Evolutionary conservation across 768 basidiomycete genomes (phyloP), one percentile per base, ranked within the genome.

Genomic region (Phaffia tasmanica): DNA sequence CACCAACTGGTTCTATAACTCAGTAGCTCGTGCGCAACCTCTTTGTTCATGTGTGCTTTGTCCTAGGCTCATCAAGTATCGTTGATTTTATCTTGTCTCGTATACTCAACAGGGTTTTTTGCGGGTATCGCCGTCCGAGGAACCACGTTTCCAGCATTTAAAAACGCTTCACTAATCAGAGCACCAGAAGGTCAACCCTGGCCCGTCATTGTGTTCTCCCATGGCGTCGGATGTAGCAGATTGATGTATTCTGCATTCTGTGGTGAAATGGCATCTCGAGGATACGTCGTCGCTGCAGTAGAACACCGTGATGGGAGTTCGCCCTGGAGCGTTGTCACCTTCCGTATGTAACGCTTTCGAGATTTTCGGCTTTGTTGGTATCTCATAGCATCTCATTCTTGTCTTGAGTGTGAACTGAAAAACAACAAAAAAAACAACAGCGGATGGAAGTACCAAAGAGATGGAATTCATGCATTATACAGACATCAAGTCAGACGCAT

Each of bases 111-210:
- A 57, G 56, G 32, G 7, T 32, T 32, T 23, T 29, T 57, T 29
- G 56, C 56, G 3, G 56, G 27, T 9, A 32, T 32, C 27, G 56
- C 56, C 16, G 32, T 57, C 6, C 32, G 56, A 32, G 56, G 56
- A 19, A 57, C 56, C 19, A 57, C 56, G 6, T 57, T 57, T 57
- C 56, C 56, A n/a, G 56, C 56, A 16, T 29, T 23, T 6, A 57
- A 57, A 32, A 32, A 29, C 18, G n/a, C 56, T 21, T 23, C 19
- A 7, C 56, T 57, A 6, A 19, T 57, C 11, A 25, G 27, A 21
- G 27, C 56, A 18, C 16, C 56, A 19, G 56, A 21, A 29, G 6
- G 6, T 19, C 4, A 57, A 57, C 19, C 25, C 19, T 57, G 56
- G 56, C 56, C 56, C 15, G 18, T 57, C 56, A 32, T 32, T 18